A percentile compares a stretch with the other conserved stretches of the same genome.
phyloP scores from a whole-genome alignment of 257 asterid species.

The Jasminum sambac region DNA sequence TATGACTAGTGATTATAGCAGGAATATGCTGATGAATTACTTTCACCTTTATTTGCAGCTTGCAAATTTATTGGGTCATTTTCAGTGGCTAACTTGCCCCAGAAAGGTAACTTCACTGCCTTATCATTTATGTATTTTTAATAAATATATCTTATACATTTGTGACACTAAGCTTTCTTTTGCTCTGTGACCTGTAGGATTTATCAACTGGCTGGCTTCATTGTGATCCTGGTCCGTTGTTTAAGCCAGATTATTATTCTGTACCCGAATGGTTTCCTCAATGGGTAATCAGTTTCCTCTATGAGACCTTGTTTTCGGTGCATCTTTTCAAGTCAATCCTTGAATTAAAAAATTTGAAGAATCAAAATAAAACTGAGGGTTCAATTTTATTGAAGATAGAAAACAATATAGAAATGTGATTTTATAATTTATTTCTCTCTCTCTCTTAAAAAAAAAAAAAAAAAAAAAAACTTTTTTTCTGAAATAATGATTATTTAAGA shows the following conservation, averaged over 20 bases:
- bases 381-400: too few relatives aligned
- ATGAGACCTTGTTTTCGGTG: slow-evolving; percentile 8
- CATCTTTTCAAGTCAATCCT: neutral
- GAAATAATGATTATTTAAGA: too few relatives aligned
- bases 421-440: too few relatives aligned
- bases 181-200: slow-evolving; percentile 53
- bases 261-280: slow-evolving; percentile 72
- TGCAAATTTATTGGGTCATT: slow-evolving; percentile 77
- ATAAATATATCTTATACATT: slow-evolving; percentile 7
- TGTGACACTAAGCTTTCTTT: slow-evolving; percentile 18
- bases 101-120: slow-evolving; percentile 64
- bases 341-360: too few relatives aligned
- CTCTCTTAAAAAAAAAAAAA: too few relatives aligned
- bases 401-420: too few relatives aligned
- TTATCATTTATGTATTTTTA: slow-evolving; percentile 11
- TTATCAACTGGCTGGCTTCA: slow-evolving; percentile 93
- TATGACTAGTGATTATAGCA: slow-evolving; percentile 9
- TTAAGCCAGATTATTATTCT: slow-evolving; percentile 67
- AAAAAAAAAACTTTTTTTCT: too few relatives aligned
- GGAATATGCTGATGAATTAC: slow-evolving; percentile 14
- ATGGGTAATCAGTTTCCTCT: slow-evolving; percentile 57
- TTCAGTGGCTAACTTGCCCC: slow-evolving; percentile 96
- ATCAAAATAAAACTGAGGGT: too few relatives aligned
- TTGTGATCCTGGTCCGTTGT: slow-evolving; percentile 88
- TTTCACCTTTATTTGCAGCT: slow-evolving; percentile 50